Evolutionary conservation across 108 stramenopile genomes (phyloP), one percentile per base, ranked within the genome.

Genomic region (Skeletonema grethae): DNA sequence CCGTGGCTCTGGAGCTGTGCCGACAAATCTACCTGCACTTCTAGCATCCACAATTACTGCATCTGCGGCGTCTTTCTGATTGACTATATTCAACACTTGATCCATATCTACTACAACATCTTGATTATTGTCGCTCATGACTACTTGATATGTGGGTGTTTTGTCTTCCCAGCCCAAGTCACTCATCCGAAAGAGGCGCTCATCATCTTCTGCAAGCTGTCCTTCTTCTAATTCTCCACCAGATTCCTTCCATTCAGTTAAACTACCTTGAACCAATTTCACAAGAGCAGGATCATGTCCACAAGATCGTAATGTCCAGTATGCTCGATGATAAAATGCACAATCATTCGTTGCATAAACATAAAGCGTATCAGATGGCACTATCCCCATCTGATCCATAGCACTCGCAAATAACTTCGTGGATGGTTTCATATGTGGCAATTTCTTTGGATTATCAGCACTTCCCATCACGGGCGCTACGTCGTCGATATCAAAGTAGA

Each of bases 401-500:
- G 78, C 75, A 7, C 63, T 58, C 11, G 77, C 84, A 59, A 89
- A 85, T 58, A 83, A 32, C 2, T 64, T 22, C 12, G 31, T 41
- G 0, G 76, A 41, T 39, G 75, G 79, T 61, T 63, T 75, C 85
- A 80, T 83, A 55, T 79, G 72, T 18, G 70, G 71, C 39, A 82
- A 65, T 30, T 60, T 48, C 69, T 84, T 67, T 67, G 79, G 63
- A 68, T 77, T 71, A 31, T 68, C 28, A 25, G 24, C 39, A 57
- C 69, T 62, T 56, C 68, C 69, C 82, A 65, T 46, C 16, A 69
- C 66, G 15, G 84, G 73, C 61, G 65, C 72, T 67, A 91, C 70
- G 50, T 91, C 90, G 53, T 81, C 87, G 63, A 91, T 86, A 56
- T 94, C 92, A 64, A 87, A 85, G 63, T 82, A 87, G 9, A 61